Conservation (phyloP, 306 rosid genomes). For the Trifolium repens region DNA sequence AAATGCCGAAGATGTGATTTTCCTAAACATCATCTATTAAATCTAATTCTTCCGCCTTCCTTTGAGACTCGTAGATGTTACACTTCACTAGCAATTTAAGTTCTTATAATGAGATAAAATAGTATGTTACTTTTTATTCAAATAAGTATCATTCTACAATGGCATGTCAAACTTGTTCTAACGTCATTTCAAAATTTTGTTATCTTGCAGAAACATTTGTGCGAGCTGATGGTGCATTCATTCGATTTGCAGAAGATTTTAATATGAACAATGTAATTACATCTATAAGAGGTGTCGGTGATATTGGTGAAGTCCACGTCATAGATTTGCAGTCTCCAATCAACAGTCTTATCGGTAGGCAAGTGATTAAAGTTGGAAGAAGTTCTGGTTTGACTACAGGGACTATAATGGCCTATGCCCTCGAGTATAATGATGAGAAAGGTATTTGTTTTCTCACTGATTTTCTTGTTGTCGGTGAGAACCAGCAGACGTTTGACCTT, state of each 20-base stretch:
- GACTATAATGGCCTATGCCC: slow-evolving; percentile 93
- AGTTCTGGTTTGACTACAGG: slow-evolving; percentile 97
- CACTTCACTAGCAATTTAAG: slow-evolving; percentile 16
- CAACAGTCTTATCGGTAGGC: slow-evolving; percentile 87
- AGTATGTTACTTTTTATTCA: slow-evolving; percentile 4
- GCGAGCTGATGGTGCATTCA: slow-evolving; percentile 98
- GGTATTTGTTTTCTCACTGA: slow-evolving; percentile 99
- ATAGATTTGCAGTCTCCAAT: slow-evolving; percentile 96
- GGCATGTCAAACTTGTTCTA: slow-evolving; percentile 27
- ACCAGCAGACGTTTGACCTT: slow-evolving; percentile 96
- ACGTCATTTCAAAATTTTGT: slow-evolving; percentile 50
- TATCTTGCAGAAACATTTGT: slow-evolving; percentile 94
- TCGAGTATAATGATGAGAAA: slow-evolving; percentile 95
- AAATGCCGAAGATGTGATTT: slow-evolving; percentile 4
- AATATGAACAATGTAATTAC: slow-evolving; percentile 71
- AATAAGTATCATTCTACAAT: slow-evolving; percentile 12
- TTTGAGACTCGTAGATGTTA: slow-evolving; percentile 11
- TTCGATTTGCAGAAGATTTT: slow-evolving; percentile 89
- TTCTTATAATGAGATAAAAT: slow-evolving; percentile 16
- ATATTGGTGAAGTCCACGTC: slow-evolving; percentile 82
- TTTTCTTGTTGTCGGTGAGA: slow-evolving; percentile 98
- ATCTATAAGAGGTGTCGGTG: slow-evolving; percentile 82
- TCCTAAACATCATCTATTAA: slow-evolving; percentile 7
- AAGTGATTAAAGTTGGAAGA: slow-evolving; percentile 95
- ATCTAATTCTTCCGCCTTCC: slow-evolving; percentile 18